phyloP scores from a whole-genome alignment of 2,329 filamentous ascomycete species.

The Lasiodiplodia sp. region DNA sequence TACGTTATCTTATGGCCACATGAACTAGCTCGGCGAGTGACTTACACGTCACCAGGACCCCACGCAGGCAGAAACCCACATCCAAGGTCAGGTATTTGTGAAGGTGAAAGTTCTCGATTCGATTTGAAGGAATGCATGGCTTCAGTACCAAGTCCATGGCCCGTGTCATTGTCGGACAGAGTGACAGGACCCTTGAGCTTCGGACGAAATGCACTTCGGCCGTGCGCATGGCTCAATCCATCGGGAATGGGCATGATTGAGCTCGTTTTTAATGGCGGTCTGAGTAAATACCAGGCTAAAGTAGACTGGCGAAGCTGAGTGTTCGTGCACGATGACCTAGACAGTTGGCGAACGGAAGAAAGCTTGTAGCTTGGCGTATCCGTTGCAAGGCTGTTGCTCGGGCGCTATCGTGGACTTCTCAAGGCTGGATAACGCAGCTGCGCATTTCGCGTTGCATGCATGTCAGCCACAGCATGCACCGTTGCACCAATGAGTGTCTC shows the following conservation, averaged over 20 bases:
- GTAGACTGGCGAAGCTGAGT: not conserved
- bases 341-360: not conserved
- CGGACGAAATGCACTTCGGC: not conserved
- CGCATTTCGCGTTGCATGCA: not conserved
- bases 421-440: not conserved
- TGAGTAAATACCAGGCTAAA: not conserved
- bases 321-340: not conserved
- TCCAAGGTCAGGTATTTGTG: not conserved
- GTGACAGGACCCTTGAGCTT: not conserved
- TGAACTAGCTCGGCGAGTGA: not conserved
- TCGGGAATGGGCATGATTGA: not conserved
- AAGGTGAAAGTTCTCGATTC: not conserved
- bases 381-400: not conserved
- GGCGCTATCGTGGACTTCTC: not conserved
- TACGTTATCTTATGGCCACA: not conserved
- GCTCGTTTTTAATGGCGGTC: not conserved
- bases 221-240: not conserved
- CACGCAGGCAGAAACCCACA: not conserved
- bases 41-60: not conserved
- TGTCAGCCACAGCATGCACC: not conserved
- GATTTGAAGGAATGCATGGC: not conserved
- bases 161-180: not conserved
- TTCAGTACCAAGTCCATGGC: not conserved
- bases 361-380: not conserved
- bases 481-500: not conserved